Evolutionary conservation across 2,329 filamentous ascomycete species (phyloP), one percentile per base, ranked within the genome.

Genomic region (Didymella exigua): DNA sequence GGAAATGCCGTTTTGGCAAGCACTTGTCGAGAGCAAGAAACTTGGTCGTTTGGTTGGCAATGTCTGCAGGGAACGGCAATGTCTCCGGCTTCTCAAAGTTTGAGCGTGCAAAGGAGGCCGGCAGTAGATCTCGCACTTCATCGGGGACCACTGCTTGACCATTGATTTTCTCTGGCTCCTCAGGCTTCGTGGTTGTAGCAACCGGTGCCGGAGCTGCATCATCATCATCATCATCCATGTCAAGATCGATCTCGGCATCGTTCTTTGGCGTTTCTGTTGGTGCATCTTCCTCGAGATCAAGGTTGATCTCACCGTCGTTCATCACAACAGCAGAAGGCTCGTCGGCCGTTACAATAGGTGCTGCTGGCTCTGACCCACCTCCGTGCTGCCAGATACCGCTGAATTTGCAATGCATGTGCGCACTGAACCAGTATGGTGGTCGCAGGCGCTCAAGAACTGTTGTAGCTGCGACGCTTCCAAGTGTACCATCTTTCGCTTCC

Each of bases 1-100:
- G 81, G 70, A 93, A 98, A 56, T 92, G 84, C 13, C 89, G 86
- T 16, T 87, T 83, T 0, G 89, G 89, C 36, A 93, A 82, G 68
- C 91, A 96, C 75, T 99, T 99, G 76, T 97, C 93, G 2, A 99
- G 81, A 0, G 95, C 90, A 10, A 99, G 82, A 74, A 99, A 99
- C 11, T 87, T 82, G 2, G 93, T 96, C 4, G 82, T 81, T 18
- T 82, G 89, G 78, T 98, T 98, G 2, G 82, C 84, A 58, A 97
- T 96, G 0, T 81, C 83, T 0, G 82, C 70, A 0, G 91, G 91
- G 14, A 89, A 85, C 2, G 88, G 86, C 9, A 75, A 71, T 78
- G 50, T 59, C 33, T 58, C 61, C 54, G 61, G 55, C 47, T 27
- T 42, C 31, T 62, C 59, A 21, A 47, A 51, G 18, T 59, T 58